phyloP scores from a whole-genome alignment of 352 stramenopile species.

The Phytophthora fragariaefolia region DNA sequence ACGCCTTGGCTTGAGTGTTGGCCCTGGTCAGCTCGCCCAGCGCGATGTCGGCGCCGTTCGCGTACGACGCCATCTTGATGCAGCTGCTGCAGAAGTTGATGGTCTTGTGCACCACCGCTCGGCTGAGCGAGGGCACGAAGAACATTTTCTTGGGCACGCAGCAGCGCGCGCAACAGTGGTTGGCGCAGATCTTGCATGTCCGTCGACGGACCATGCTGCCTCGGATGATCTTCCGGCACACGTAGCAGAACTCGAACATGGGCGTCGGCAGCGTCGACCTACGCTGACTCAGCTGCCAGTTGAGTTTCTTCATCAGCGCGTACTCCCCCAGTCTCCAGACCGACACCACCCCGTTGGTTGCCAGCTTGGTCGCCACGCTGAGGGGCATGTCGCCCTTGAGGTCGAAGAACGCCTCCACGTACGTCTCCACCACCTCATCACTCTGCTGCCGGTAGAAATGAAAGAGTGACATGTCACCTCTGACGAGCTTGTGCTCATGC shows the following conservation, averaged over 20 bases:
- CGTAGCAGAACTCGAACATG: conserved; percentile 18
- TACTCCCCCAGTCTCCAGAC: conserved; percentile 45
- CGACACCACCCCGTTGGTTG: conserved; percentile 39
- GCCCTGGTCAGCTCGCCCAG: conserved; percentile 28
- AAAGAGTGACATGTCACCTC: conserved; percentile 58
- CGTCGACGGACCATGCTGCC: conserved; percentile 29
- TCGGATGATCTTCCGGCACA: conserved; percentile 31
- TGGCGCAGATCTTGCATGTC: conserved; percentile 40
- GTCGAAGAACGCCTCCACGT: conserved; percentile 48
- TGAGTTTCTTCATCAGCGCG: conserved; percentile 45
- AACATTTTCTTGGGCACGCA: conserved; percentile 46
- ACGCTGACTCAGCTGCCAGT: conserved; percentile 32
- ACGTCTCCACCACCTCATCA: conserved; percentile 44
- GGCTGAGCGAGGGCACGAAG: conserved; percentile 28
- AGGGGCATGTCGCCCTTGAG: conserved; percentile 47
- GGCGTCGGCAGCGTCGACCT: conserved; percentile 8
- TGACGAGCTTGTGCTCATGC: conserved; percentile 50
- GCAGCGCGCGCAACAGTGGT: conserved; percentile 32
- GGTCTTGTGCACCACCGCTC: conserved; percentile 24
- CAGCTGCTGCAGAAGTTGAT: conserved; percentile 39
- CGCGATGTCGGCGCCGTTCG: conserved; percentile 35
- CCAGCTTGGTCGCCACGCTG: conserved; percentile 33
- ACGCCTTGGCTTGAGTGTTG: conserved; percentile 10
- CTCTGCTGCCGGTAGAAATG: conserved; percentile 57
- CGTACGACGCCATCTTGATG: conserved; percentile 17